Evolutionary conservation across 352 stramenopile species (phyloP).

Genomic region (Phytophthora multivora): DNA sequence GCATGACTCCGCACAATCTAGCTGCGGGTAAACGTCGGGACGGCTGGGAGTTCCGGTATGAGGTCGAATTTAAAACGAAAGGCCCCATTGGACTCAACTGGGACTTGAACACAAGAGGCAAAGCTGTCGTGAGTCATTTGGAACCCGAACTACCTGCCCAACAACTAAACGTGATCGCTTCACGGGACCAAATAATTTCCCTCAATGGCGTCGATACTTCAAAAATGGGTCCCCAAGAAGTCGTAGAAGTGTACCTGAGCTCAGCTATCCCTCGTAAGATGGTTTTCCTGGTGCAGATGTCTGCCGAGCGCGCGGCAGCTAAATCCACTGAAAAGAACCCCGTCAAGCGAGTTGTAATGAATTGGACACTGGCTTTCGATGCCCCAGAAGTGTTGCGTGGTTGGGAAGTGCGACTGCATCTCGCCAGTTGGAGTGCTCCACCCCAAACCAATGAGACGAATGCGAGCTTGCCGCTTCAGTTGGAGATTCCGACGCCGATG

Average conservation of each 20-base stretch:
- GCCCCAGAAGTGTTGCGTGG: slow-evolving; percentile 44
- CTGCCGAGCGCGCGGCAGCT: slow-evolving; percentile 24
- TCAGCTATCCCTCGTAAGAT: slow-evolving; percentile 49
- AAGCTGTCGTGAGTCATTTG: slow-evolving; percentile 63
- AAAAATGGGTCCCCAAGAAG: slow-evolving; percentile 51
- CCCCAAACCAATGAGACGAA: slow-evolving; percentile 24
- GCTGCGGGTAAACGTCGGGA: slow-evolving; percentile 43
- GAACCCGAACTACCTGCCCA: slow-evolving; percentile 55
- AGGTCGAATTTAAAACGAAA: slow-evolving; percentile 55
- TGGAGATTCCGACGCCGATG: slow-evolving; percentile 45
- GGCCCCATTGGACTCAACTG: slow-evolving; percentile 75
- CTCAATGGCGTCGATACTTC: slow-evolving; percentile 75
- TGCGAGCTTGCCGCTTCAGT: slow-evolving; percentile 18
- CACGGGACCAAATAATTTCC: slow-evolving; percentile 62
- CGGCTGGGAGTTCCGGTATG: slow-evolving; percentile 70
- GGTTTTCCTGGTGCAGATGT: slow-evolving; percentile 54
- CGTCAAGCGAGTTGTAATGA: slow-evolving; percentile 31
- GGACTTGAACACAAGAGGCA: slow-evolving; percentile 57
- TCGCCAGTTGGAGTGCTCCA: slow-evolving; percentile 64
- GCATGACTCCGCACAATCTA: slow-evolving; percentile 57
- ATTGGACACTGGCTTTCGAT: slow-evolving; percentile 63
- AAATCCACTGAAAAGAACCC: slow-evolving; percentile 16
- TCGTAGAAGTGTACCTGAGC: slow-evolving; percentile 57
- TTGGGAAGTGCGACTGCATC: slow-evolving; percentile 59
- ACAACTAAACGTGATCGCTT: slow-evolving; percentile 51